phyloP scores from a whole-genome alignment of 805 yeast species.

The Metschnikowia chrysomelidarum region DNA sequence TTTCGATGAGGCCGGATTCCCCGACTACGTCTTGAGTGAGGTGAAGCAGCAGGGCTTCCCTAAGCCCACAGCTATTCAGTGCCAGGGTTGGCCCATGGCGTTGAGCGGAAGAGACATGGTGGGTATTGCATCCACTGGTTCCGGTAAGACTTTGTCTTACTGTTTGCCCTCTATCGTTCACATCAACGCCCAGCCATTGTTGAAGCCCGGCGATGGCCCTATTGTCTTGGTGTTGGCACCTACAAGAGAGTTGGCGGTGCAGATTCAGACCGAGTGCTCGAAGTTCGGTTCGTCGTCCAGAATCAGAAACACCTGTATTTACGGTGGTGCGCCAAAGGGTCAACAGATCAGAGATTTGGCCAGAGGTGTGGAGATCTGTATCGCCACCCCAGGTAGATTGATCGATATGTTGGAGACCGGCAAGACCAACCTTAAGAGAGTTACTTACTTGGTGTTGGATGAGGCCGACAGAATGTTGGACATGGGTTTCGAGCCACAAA shows the following conservation, averaged over 20 bases:
- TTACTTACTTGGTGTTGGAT: slow-evolving; percentile 93
- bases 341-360: slow-evolving; percentile 95
- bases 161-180: slow-evolving; percentile 97
- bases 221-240: slow-evolving; percentile 94
- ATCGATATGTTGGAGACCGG: slow-evolving; percentile 96
- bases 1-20: slow-evolving; percentile 98
- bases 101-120: slow-evolving; percentile 97
- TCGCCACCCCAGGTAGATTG: slow-evolving; percentile 99
- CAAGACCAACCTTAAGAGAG: slow-evolving; percentile 93
- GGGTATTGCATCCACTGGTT: slow-evolving; percentile 98
- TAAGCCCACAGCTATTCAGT: slow-evolving; percentile 93
- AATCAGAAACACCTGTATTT: slow-evolving; percentile 94
- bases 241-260: slow-evolving; percentile 98
- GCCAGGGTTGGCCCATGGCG: slow-evolving; percentile 99
- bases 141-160: slow-evolving; percentile 97
- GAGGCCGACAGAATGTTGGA: slow-evolving; percentile 99
- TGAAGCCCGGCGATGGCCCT: slow-evolving; percentile 95
- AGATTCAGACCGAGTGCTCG: slow-evolving; percentile 93
- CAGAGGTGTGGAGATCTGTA: slow-evolving; percentile 92
- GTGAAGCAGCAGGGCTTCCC: slow-evolving; percentile 91
- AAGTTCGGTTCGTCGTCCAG: slow-evolving; percentile 90
- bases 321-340: slow-evolving; percentile 99
- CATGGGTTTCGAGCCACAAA: slow-evolving; percentile 99
- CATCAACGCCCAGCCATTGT: slow-evolving; percentile 95
- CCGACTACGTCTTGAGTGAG: slow-evolving; percentile 86